Conservation (phyloP, 331 rosid species). For the Rhamnella rubrinervis region DNA sequence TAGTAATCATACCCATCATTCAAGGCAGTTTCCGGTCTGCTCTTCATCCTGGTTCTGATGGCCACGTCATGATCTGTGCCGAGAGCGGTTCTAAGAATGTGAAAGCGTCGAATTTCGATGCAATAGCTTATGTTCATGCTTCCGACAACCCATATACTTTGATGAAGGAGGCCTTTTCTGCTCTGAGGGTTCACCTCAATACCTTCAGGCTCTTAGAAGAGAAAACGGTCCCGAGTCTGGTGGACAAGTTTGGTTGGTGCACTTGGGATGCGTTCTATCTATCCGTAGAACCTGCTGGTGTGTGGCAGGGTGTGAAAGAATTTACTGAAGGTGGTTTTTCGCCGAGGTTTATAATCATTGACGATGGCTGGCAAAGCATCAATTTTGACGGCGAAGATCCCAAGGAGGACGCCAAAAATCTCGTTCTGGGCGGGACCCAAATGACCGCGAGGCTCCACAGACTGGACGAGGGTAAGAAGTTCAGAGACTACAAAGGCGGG, state of each 20-base stretch:
- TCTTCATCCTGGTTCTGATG: conserved; percentile 65
- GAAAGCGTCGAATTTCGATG: conserved; percentile 43
- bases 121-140: conserved; percentile 67
- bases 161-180: conserved; percentile 74
- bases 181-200: conserved; percentile 65
- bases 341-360: conserved; percentile 76
- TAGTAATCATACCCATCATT: conserved; percentile 60
- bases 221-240: conserved; percentile 50
- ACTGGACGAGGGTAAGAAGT: conserved; percentile 66
- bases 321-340: conserved; percentile 54
- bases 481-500: conserved; percentile 58
- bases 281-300: conserved; percentile 59
- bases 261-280: conserved; percentile 93
- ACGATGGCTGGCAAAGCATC: conserved; percentile 94
- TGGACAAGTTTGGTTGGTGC: conserved; percentile 91
- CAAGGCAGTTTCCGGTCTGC: conserved; percentile 71
- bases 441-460: conserved; percentile 75
- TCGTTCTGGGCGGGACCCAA: conserved; percentile 69
- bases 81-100: conserved; percentile 75
- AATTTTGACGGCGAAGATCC: conserved; percentile 57
- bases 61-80: conserved; percentile 54
- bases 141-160: conserved; percentile 69
- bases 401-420: conserved; percentile 51
- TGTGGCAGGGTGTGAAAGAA: conserved; percentile 64
- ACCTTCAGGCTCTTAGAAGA: conserved; percentile 78